A percentile compares a stretch with the other conserved stretches of the same genome.
Conservation (phyloP, 2,329 filamentous ascomycete genomes). For the Pseudogymnoascus sp. region DNA sequence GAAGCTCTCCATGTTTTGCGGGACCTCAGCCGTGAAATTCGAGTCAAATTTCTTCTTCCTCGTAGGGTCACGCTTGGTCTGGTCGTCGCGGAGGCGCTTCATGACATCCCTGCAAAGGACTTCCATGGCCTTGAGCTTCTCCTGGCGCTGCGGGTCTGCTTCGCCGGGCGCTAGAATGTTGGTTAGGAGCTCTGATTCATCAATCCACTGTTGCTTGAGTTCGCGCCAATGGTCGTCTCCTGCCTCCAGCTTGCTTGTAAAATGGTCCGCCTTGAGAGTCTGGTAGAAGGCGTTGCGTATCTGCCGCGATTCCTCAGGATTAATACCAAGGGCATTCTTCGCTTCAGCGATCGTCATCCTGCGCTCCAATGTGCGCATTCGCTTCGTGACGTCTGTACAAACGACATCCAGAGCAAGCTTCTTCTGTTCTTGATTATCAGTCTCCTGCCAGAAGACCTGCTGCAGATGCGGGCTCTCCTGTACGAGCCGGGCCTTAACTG, state of each 20-base stretch:
- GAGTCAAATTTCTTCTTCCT: slow-evolving; percentile 33
- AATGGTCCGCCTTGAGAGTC: slow-evolving; percentile 55
- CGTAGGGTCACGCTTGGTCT: slow-evolving; percentile 44
- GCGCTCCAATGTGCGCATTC: slow-evolving; percentile 56
- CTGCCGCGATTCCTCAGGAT: slow-evolving; percentile 57
- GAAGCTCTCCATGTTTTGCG: slow-evolving; percentile 7
- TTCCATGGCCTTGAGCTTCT: slow-evolving; percentile 59
- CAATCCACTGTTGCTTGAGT: slow-evolving; percentile 61
- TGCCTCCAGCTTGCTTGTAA: slow-evolving; percentile 65
- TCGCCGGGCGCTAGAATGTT: slow-evolving; percentile 43
- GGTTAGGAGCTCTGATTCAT: slow-evolving; percentile 46
- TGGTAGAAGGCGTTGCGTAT: slow-evolving; percentile 59
- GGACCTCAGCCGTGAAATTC: slow-evolving; percentile 26
- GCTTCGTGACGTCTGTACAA: slow-evolving; percentile 73
- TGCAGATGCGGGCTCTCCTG: slow-evolving; percentile 56
- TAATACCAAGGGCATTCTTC: slow-evolving; percentile 62
- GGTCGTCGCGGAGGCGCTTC: slow-evolving; percentile 65
- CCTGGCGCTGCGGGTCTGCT: slow-evolving; percentile 42
- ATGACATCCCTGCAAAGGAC: slow-evolving; percentile 67
- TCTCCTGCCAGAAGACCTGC: slow-evolving; percentile 49
- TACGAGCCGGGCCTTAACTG: slow-evolving; percentile 59
- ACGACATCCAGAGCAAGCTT: slow-evolving; percentile 68
- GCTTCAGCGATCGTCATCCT: slow-evolving; percentile 67
- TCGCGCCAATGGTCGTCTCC: slow-evolving; percentile 63
- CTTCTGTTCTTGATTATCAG: slow-evolving; percentile 51